Evolutionary conservation across 2,329 filamentous ascomycete species (phyloP), one percentile per base, ranked within the genome.

Genomic region (Geosmithia flava): DNA sequence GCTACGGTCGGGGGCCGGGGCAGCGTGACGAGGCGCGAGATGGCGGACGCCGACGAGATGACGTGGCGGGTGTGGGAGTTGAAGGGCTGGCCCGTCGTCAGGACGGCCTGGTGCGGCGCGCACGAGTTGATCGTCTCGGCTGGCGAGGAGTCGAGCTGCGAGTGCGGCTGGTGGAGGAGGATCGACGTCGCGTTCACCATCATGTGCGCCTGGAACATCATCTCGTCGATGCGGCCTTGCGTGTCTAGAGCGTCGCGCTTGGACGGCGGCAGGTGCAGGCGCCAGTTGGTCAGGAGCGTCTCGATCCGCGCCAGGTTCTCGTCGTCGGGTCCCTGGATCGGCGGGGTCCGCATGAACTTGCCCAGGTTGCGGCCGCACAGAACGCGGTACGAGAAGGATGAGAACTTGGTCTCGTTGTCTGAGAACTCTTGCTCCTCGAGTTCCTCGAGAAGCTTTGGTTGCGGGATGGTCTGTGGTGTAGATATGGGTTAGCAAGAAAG

Each of bases 151-250:
- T 85, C 82, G 17, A 91, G 73, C 55, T 87, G 84, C 3, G 85
- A 90, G 49, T 84, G 78, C 8, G 86, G 86, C 54, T 90, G 83
- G 59, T 93, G 86, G 17, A 93, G 74, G 54, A 89, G 78, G 56
- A 93, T 87, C 1, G 81, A 75, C 51, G 75, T 78, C 7, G 75
- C 74, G 52, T 78, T 68, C 30, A 69, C 75, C 56, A 95, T 86
- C 79, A 94, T 91, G 53, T 87, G 83, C 1, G 87, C 89, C 62
- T 94, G 87, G 66, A 95, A 95, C 64, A 95, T 81, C 76, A 95
- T 84, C 65, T 95, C 87, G 60, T 96, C 90, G 11, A 90, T 72
- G 47, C 80, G 75, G 30, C 87, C 83, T 55, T 83, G 78, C 52
- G 77, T 75, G 50, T 80, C 42, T n/a, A 49, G 76, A 16, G 86